Evolutionary conservation across 1,139 yeast genomes (phyloP).

Genomic region (Schizosaccharomyces versatilis): DNA sequence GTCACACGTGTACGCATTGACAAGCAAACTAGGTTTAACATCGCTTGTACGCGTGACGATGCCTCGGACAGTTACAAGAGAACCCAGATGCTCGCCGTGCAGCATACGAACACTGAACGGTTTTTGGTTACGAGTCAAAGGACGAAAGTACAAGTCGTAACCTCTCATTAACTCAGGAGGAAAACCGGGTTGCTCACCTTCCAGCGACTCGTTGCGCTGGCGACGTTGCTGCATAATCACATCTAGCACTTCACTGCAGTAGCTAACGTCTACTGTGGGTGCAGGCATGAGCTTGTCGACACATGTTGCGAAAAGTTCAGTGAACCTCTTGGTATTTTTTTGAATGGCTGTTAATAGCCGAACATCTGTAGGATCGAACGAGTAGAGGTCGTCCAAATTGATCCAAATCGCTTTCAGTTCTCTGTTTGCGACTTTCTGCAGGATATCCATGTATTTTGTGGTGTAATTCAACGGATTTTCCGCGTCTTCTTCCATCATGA

Average conservation of each 20-base stretch:
- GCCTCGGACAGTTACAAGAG: constrained; percentile 74
- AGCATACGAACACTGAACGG: constrained; percentile 76
- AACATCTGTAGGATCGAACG: constrained; percentile 15
- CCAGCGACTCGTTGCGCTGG: constrained; percentile 24
- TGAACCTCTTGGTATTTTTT: constrained; percentile 55
- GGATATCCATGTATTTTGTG: constrained; percentile 5
- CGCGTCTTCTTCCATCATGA: neutral
- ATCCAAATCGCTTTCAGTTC: constrained; percentile 44
- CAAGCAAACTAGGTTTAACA: constrained; percentile 78
- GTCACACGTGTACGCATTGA: constrained; percentile 92
- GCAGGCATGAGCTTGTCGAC: constrained; percentile 68
- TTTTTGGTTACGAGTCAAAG: constrained; percentile 33
- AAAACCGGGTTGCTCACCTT: constrained; percentile 25
- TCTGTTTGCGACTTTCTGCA: constrained; percentile 63
- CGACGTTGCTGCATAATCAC: constrained; percentile 78
- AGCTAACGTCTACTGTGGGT: constrained; percentile 54
- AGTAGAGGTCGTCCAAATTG: constrained; percentile 65
- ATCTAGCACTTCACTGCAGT: constrained; percentile 78
- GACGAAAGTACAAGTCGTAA: constrained; percentile 68
- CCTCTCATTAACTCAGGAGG: constrained; percentile 77
- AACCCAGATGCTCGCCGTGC: constrained; percentile 65
- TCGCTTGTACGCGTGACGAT: constrained; percentile 89
- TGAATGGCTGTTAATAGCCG: constrained; percentile 35
- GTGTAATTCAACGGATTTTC: neutral
- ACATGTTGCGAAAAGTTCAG: constrained; percentile 51